Percentiles rank a stretch among this genome's conserved stretches.
These are phyloP conservation scores for Trypanosoma vivax DNA, from an alignment of 208 protist genomes.

Conservation along the genomic window DNA sequence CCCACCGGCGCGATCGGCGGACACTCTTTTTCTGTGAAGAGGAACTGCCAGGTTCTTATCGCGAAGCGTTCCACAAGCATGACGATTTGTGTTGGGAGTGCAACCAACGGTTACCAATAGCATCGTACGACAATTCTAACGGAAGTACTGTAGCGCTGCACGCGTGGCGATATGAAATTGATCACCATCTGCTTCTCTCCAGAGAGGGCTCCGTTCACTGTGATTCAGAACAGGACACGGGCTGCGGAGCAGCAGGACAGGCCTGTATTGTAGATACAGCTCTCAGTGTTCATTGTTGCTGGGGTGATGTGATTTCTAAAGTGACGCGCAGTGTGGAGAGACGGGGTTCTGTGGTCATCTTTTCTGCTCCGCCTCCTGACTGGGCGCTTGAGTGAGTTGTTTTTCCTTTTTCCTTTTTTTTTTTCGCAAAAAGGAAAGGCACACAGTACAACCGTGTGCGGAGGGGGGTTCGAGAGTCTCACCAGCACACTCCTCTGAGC, in stretches of 20 bases:
- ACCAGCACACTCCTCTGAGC: no score
- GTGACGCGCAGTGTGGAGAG: slow-evolving; percentile 8
- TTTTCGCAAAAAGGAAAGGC: slow-evolving; percentile 2
- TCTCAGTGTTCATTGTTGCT: not conserved
- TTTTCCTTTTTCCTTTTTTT: slow-evolving; percentile 5
- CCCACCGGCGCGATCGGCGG: not conserved
- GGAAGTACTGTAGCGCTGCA: slow-evolving; percentile 48
- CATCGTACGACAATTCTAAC: slow-evolving; percentile 27
- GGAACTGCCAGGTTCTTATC: slow-evolving; percentile 8
- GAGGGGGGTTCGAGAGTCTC: no score
- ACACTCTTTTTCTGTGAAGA: slow-evolving; percentile 6
- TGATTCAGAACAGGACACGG: not conserved
- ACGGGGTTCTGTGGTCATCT: slow-evolving; percentile 19
- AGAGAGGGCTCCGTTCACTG: not conserved
- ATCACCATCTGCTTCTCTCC: slow-evolving; percentile 18
- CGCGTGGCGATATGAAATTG: slow-evolving; percentile 62
- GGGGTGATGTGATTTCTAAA: not conserved
- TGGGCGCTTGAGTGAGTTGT: slow-evolving; percentile 16
- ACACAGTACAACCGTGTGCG: no score
- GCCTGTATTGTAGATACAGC: not conserved
- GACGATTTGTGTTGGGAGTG: slow-evolving; percentile 76
- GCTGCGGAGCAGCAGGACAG: not conserved
- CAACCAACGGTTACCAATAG: slow-evolving; percentile 34
- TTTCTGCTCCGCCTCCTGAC: slow-evolving; percentile 19
- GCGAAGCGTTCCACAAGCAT: slow-evolving; percentile 8